These are phyloP conservation scores for Nitzschia sp. DNA, from an alignment of 108 stramenopile species.

Conservation along the genomic window DNA sequence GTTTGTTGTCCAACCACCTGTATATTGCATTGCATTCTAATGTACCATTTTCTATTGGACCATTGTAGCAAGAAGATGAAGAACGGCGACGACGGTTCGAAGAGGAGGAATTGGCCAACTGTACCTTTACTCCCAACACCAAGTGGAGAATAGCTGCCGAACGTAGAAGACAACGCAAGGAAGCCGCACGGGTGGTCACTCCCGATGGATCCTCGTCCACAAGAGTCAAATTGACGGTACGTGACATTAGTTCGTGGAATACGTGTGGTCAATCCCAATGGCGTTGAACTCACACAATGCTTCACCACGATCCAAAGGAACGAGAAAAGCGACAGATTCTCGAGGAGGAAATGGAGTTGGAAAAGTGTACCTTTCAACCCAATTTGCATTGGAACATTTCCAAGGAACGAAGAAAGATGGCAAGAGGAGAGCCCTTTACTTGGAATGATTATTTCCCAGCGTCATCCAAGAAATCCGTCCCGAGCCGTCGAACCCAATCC, in stretches of 20 bases:
- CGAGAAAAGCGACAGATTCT: slow-evolving; percentile 9
- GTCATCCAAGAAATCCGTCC: too few relatives aligned
- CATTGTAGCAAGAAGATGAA: slow-evolving; percentile 26
- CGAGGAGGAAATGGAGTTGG: slow-evolving; percentile 8
- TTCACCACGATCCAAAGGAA: too few relatives aligned
- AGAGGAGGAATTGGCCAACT: slow-evolving; percentile 15
- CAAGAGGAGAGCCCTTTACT: neutral
- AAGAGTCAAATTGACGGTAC: slow-evolving; percentile 3
- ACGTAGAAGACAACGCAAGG: slow-evolving; percentile 18
- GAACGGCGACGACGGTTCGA: slow-evolving; percentile 12
- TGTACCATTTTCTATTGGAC: too few relatives aligned
- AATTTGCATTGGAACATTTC: slow-evolving; percentile 28
- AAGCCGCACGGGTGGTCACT: slow-evolving; percentile 1
- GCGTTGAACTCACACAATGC: too few relatives aligned
- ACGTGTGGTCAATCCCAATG: too few relatives aligned
- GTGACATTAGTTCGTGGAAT: neutral
- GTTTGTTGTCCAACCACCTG: too few relatives aligned
- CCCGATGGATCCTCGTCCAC: too few relatives aligned
- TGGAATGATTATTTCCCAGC: slow-evolving; percentile 5
- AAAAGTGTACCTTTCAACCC: slow-evolving; percentile 25
- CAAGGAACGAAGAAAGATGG: slow-evolving; percentile 22
- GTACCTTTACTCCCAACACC: slow-evolving; percentile 33
- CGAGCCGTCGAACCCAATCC: neutral
- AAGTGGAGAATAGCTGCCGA: slow-evolving; percentile 31
- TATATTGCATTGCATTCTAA: too few relatives aligned